Evolutionary conservation across 2,329 filamentous ascomycete species (phyloP).

Genomic region (Nemania bipapillata): DNA sequence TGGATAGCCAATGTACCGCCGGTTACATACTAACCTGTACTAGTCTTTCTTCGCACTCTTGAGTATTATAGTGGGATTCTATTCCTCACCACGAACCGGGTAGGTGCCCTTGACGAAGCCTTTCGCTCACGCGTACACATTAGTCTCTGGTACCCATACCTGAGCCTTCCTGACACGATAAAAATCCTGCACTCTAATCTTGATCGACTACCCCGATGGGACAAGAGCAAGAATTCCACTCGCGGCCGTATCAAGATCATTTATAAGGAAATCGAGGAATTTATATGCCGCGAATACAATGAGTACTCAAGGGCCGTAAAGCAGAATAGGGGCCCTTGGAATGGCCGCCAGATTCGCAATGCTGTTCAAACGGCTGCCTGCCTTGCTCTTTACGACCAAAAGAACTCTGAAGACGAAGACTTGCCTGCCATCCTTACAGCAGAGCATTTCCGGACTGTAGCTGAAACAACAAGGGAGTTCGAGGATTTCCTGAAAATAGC

Average conservation of each 20-base stretch:
- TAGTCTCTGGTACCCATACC: constrained; percentile 50
- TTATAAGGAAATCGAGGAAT: constrained; percentile 5
- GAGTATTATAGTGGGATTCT: constrained; percentile 54
- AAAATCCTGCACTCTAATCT: neutral
- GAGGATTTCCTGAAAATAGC: neutral
- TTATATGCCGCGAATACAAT: neutral
- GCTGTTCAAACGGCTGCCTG: constrained; percentile 1
- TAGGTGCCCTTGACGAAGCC: constrained; percentile 56
- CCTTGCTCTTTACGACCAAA: constrained; percentile 8
- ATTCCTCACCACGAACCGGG: constrained; percentile 56
- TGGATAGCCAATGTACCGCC: no score
- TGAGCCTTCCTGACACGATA: constrained; percentile 32
- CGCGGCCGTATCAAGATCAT: constrained; percentile 29
- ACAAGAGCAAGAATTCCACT: constrained; percentile 32
- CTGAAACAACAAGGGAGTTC: neutral
- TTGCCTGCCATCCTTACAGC: neutral
- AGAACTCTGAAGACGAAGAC: neutral
- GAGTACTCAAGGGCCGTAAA: neutral
- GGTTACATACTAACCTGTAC: neutral
- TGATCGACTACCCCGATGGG: neutral
- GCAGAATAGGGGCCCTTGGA: constrained; percentile 32
- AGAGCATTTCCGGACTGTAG: neutral
- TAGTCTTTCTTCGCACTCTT: constrained; percentile 35
- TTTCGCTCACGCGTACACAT: constrained; percentile 54
- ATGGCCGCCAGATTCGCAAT: constrained; percentile 35